phyloP scores from a whole-genome alignment of 192 early-diverging fungal genomes.

The Radiomyces spectabilis region DNA sequence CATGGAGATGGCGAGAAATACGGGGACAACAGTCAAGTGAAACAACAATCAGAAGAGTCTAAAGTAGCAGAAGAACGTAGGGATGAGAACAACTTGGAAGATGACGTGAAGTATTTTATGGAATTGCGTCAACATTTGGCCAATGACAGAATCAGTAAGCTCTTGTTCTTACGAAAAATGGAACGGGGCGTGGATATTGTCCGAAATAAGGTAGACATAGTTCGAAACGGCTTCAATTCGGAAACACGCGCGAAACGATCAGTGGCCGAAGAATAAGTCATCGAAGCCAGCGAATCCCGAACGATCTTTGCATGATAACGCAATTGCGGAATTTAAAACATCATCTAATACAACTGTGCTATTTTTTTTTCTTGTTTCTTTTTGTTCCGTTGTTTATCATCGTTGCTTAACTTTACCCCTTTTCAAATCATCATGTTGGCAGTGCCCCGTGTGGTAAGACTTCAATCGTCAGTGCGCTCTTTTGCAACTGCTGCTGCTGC shows the following conservation, averaged over 20 bases:
- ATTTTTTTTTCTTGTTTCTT: not conserved
- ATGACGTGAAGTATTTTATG: conserved; percentile 5
- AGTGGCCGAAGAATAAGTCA: conserved; percentile 11
- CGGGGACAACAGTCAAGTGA: not conserved
- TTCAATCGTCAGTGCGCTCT: not conserved
- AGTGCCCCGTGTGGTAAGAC: no score
- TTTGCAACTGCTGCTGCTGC: conserved; percentile 15
- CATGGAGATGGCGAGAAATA: not conserved
- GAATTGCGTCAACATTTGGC: conserved; percentile 1
- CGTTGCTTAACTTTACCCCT: conserved; percentile 10
- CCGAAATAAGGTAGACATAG: conserved; percentile 11
- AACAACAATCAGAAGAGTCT: not conserved
- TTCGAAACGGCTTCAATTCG: conserved; percentile 18
- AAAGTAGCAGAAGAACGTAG: not conserved
- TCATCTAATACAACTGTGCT: conserved; percentile 1
- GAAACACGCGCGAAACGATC: conserved; percentile 6
- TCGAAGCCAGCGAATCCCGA: not conserved
- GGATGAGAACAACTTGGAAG: not conserved
- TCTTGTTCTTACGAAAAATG: conserved; percentile 13
- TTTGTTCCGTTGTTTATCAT: not conserved
- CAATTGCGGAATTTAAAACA: conserved; percentile 1
- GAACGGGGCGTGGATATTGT: conserved; percentile 10
- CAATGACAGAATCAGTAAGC: conserved; percentile 9
- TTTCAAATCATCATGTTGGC: no score
- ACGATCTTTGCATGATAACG: not conserved